A percentile compares a stretch with the other conserved stretches of the same genome.
These are phyloP conservation scores for Thozetella sp. DNA, from an alignment of 495 filamentous ascomycete genomes.

Conservation along the genomic window DNA sequence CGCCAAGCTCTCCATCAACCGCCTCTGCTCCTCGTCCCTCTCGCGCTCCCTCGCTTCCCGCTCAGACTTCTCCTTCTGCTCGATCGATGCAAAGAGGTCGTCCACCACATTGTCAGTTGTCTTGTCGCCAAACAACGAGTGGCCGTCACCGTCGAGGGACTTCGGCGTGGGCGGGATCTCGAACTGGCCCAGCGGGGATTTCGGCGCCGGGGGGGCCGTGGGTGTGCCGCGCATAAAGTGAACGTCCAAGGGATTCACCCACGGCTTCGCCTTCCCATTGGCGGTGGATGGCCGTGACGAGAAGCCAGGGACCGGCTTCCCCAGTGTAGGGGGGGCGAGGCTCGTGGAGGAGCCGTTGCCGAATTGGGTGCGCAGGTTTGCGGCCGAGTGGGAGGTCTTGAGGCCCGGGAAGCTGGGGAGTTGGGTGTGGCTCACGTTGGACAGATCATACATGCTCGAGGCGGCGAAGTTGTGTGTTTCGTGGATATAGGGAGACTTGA, in stretches of 20 bases:
- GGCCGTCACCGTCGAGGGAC: conserved; percentile 17
- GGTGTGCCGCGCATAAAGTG: conserved; percentile 26
- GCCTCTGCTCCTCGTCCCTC: conserved; percentile 10
- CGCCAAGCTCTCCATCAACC: conserved; percentile 14
- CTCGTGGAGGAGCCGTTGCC: conserved; percentile 7
- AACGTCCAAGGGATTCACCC: conserved; percentile 43
- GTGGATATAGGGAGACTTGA: conserved; percentile 26
- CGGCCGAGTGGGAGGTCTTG: conserved; percentile 35
- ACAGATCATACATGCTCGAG: conserved; percentile 37
- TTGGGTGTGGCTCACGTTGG: conserved; percentile 10
- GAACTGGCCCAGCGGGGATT: conserved; percentile 30
- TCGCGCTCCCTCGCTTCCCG: conserved; percentile 16
- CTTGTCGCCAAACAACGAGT: conserved; percentile 26
- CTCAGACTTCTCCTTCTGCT: conserved; percentile 28
- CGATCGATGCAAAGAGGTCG: conserved; percentile 25
- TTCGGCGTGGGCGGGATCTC: conserved; percentile 18
- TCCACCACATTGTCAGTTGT: conserved; percentile 27
- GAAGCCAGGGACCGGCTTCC: conserved; percentile 11
- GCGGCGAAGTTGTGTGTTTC: conserved; percentile 31
- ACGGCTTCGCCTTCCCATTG: conserved; percentile 25
- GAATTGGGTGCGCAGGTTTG: conserved; percentile 32
- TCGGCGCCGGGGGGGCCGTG: conserved; percentile 18
- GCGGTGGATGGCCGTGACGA: conserved; percentile 30
- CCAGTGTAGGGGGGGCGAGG: conserved; percentile 7
- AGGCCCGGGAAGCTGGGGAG: conserved; percentile 23